Evolutionary conservation across 2,329 filamentous ascomycete genomes (phyloP), one percentile per base, ranked within the genome.

Genomic region (Blastomyces gilchristii): DNA sequence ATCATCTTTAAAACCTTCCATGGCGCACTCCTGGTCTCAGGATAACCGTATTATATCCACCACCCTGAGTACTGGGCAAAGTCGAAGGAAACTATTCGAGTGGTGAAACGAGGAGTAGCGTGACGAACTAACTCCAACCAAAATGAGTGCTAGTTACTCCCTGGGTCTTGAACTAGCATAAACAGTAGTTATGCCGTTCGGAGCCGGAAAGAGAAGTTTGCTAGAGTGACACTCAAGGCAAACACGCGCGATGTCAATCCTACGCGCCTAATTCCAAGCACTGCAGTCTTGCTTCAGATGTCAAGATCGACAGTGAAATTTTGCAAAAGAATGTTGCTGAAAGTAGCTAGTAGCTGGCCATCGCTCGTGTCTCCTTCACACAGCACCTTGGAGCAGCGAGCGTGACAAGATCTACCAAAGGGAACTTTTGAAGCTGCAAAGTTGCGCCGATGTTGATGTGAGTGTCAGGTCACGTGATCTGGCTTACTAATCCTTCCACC

Each of bases 1-100:
- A 63, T 47, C 50, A 47, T 58, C 31, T n/a, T 56, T 37, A 14
- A 58, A 58, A 43, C 22, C 54, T 28, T 58, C 54, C 54, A 58
- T 58, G 54, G 37, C 22, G 54, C 37, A 25, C 37, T 4, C 1
- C 37, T 58, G 11, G 37, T 43, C 37, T 43, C 54, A 28, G 37
- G 54, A 56, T 43, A 7, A 43, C 37, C 28, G 54, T 28, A 12
- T 43, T 43, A 25, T 12, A 25, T 28, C 37, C 9, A 5, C 31
- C 11, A 1, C 7, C 8, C 9, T 39, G 37, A 41, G 31, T 54
- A 18, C 3, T 54, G 31, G n/a, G 9, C 16, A 34, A 12, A 37
- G 11, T 7, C 11, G 22, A 11, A 34, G 7, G 31, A 9, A 9
- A 53, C 43, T 56, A 52, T 31, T 52, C 14, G 37, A 9, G 22